Base-by-base conservation (phyloP, 495 filamentous ascomycete genomes). In the Saxophila tyrrhenica region DNA sequence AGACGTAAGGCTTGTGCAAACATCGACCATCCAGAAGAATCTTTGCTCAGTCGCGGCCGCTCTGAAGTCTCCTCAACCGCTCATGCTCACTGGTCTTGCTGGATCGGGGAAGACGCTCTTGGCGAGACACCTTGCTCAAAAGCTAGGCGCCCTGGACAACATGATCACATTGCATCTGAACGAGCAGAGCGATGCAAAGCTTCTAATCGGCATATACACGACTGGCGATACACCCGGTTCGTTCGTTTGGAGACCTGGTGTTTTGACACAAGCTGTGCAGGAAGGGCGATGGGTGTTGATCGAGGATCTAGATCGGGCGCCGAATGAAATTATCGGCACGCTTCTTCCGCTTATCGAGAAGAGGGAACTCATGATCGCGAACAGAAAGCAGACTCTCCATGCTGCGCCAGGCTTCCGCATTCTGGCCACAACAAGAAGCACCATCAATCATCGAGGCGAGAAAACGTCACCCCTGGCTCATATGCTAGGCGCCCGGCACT, bases 281-380 rank as follows among this genome's bases (percentile, higher is more conserved):
- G 91, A 97, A 70, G 94, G 94, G 42, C 79, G 89, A 63, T 97
- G 92, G 94, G 82, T 99, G 3, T 72, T 97, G 52, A 90, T 99
- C 51, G 94, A 99, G 71, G 94, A 99, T 66, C 75, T 99, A 24
- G 86, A 99, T 65, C 85, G 91, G 49, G 94, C 92, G 17, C 90
- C 94, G n/a, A 89, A 84, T 52, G 92, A 96, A 65, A 84, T 96
- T 46, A 85, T 97, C 65, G 89, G 89, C 64, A 86, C 86, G 2
- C 77, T 99, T 38, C 73, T 96, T 25, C 91, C 94, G 1, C 76
- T 99, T 1, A 87, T 97, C 56, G 91, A 97, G 64, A 77, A 84
- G 42, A 78, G 87, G 1, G 87, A 95, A 67, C 76, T 99, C 16
- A 74, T 89, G 2, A 86, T 97, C 39, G 86, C 90, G 0, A 89